Base-by-base conservation (phyloP, 176 grass and related monocot genomes). In the Paspalum vaginatum region DNA sequence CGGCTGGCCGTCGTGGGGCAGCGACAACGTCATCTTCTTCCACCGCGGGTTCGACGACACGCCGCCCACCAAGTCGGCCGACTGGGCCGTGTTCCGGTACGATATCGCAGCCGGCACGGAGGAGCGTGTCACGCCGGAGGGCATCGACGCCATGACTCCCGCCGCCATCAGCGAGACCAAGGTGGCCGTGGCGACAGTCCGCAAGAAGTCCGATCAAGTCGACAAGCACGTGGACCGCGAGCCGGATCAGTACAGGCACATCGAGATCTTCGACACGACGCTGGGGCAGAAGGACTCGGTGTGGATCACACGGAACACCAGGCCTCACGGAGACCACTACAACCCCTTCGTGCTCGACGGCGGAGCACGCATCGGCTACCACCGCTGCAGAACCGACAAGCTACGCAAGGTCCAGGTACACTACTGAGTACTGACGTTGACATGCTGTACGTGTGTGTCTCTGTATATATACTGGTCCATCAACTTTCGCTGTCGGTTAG, bases 1-100 rank as follows among this genome's bases (percentile, higher is more conserved):
- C 1, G 88, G 88, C 0, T 90, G 88, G 88, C 83, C 83, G 10
- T 44, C 57, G 39, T 90, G 83, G 88, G 83, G 71, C 61, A 86
- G 78, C 79, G 87, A 86, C 43, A 10, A 58, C 39, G 74, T 89
- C 18, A n/a, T 86, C 50, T 90, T 90, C 73, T 90, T 90, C 39
- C 88, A 89, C 50, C 50, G 78, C 0, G 60, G 72, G 1, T 1
- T 68, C 39, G 76, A 55, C 3, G 20, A 16, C 52, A n/a, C 52
- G 52, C 52, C 52, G 52, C 52, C 52, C 18, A 8, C 17, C 52
- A 55, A n/a, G 7, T 20, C 52, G 18, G 52, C 52, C 52, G n/a
- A 0, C 2, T 88, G 87, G 87, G 61, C 52, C 20, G 82, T 89
- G 32, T 89, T 63, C 48, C 76, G 53, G 5, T 68, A 54, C 68